Evolutionary conservation across 495 filamentous ascomycete species (phyloP), one percentile per base, ranked within the genome.

Genomic region (Aspergillus mulundensis): DNA sequence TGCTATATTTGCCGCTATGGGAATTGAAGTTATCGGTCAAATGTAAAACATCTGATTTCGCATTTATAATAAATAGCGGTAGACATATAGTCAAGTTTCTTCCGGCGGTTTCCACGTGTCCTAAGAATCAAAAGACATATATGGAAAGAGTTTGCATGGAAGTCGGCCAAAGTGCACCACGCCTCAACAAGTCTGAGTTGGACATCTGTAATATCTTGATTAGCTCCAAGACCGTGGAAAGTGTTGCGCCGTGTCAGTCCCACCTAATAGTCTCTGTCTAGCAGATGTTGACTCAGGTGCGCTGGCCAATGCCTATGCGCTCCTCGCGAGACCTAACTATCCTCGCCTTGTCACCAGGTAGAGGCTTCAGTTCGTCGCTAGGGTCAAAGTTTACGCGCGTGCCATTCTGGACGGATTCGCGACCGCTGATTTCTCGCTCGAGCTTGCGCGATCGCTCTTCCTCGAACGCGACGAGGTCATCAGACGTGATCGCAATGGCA

Each of bases 401-500:
- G 39, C 46, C 59, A 15, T 43, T 60, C 39, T 66, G 60, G 7
- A 55, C 42, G 50, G 71, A 48, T 4, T 61, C 57, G 0, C 50
- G 51, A 14, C 57, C 56, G 30, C 62, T 66, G 34, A 63, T 70
- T 52, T 74, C 58, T 19, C 61, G 57, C 32, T 61, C 56, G 23
- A 65, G 36, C 46, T 69, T 71, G 60, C 64, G 71, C 46, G 68
- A 61, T 50, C 71, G 71, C 16, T 68, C 61, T 52, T 93, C 87
- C 72, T 91, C 89, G 70, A 90, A 92, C 41, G 82, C 77, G 23
- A 84, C 79, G 38, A 94, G 70, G 65, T 95, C 90, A 70, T 93
- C 89, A 10, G 84, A 75, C 0, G 89, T 93, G 36, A 95, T 77
- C 50, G 82, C 79, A 58, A 95, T 88, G 24, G 84, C 78, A 5